phyloP scores from a whole-genome alignment of 2,329 filamentous ascomycete species.

The Xylaria sp. region DNA sequence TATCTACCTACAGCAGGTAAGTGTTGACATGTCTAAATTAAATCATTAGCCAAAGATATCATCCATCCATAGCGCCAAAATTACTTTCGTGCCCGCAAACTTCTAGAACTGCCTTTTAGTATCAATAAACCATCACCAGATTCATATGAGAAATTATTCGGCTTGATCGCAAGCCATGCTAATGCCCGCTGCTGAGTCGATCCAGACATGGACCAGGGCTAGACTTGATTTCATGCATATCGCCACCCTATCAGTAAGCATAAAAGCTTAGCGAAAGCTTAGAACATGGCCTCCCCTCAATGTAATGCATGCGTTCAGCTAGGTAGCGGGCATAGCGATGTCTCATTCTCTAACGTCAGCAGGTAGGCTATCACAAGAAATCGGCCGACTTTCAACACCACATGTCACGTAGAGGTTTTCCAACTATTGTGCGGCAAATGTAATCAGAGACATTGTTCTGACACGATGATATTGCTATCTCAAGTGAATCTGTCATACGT shows the following conservation, averaged over 20 bases:
- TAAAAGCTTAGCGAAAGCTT: neutral
- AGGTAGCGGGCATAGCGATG: neutral
- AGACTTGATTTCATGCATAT: neutral
- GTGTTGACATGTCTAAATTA: too few relatives aligned
- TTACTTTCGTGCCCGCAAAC: neutral
- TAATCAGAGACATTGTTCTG: slow-evolving; percentile 4
- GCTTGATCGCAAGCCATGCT: neutral
- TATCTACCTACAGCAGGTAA: too few relatives aligned
- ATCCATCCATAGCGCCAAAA: neutral
- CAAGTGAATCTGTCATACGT: neutral
- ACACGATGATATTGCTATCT: too few relatives aligned
- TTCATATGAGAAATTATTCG: neutral
- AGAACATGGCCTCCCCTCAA: neutral
- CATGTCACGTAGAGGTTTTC: neutral
- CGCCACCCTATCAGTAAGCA: slow-evolving; percentile 7
- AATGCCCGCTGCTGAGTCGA: neutral
- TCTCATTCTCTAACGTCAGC: slow-evolving; percentile 1
- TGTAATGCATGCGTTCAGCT: neutral
- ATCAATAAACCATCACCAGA: neutral
- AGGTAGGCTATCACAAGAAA: neutral
- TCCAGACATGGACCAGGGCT: neutral
- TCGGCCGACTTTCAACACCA: neutral
- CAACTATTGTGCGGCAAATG: neutral
- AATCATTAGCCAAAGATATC: neutral
- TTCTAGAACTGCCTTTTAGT: too few relatives aligned